Evolutionary conservation across 768 basidiomycete genomes (phyloP), one percentile per base, ranked within the genome.

Genomic region (Rhodotorula paludigena): DNA sequence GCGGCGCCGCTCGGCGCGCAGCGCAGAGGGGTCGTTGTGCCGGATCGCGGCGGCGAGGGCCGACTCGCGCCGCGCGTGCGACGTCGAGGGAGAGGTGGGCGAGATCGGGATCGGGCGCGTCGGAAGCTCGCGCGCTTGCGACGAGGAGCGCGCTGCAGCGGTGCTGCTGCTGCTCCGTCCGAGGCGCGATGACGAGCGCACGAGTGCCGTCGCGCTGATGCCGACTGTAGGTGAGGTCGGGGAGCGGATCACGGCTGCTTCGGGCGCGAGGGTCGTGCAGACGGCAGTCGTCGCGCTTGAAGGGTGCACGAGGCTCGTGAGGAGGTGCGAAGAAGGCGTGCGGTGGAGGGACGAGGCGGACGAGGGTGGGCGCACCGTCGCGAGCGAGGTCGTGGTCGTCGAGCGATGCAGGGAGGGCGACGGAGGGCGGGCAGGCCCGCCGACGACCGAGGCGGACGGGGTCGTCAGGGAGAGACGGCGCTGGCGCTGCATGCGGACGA

Each of bases 21-120:
- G 32, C 42, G 23, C 21, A 15, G 23, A 9, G 21, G 18, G 11
- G 39, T 64, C 63, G 39, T 41, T 51, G 48, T 57, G 39, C 18
- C 48, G 23, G 38, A 64, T 32, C 21, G 63, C 63, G 21, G 48
- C 42, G 1, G 57, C 56, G 32, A 64, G 56, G 25, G 41, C 51
- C 36, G 48, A 47, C 23, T 58, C 30, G 35, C 33, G 21, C 3
- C 18, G 55, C 30, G 14, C 57, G 45, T 33, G 47, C 36, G 20
- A 44, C 39, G 60, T 51, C n/a, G 38, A 11, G 16, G 54, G 38
- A 9, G n/a, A 28, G 6, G 38, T 16, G n/a, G 18, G 38, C 54
- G 38, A n/a, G 54, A n/a, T 55, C n/a, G 36, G 49, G 21, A 51
- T 51, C 32, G 49, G 49, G n/a, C n/a, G n/a, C n/a, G n/a, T n/a